A percentile compares a stretch with the other conserved stretches of the same genome.
Evolutionary conservation across 2,329 filamentous ascomycete species (phyloP).

Genomic region (Fusarium sp.): DNA sequence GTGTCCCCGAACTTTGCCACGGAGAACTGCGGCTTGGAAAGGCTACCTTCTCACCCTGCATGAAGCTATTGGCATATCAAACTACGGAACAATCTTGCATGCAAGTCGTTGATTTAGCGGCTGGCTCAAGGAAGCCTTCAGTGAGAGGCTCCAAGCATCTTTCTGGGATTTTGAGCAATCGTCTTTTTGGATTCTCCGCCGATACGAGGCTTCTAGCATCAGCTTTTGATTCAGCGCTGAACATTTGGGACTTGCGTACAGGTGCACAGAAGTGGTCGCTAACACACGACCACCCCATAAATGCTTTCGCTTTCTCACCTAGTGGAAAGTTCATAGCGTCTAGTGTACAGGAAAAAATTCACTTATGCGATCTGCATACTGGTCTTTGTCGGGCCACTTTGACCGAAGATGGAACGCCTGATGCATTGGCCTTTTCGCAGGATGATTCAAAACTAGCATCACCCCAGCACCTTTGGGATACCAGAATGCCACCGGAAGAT

Average conservation of each 20-base stretch:
- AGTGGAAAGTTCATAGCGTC: not conserved
- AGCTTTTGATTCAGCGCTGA: no score
- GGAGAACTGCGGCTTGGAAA: rapidly evolving
- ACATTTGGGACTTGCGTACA: not conserved
- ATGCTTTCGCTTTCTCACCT: not conserved
- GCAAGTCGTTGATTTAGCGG: not conserved
- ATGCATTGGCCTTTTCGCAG: not conserved
- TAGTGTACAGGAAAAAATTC: not conserved
- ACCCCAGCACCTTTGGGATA: not conserved
- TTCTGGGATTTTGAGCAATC: no score
- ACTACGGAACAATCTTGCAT: rapidly evolving
- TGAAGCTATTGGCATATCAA: not conserved
- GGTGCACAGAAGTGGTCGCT: rapidly evolving
- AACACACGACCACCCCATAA: not conserved
- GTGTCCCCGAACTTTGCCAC: no score
- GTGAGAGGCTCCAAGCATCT: no score
- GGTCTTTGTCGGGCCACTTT: rapidly evolving
- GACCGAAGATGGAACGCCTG: not conserved
- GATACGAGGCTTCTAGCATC: not conserved
- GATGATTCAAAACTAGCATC: not conserved
- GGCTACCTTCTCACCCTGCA: not conserved
- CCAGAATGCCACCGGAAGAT: rapidly evolving
- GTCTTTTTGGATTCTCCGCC: not conserved
- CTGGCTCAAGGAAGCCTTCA: not conserved
- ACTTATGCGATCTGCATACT: rapidly evolving